Percentiles rank a stretch among this genome's conserved stretches.
Evolutionary conservation across 305 asterid genomes (phyloP).

Genomic region (Caryopteris hybrid): DNA sequence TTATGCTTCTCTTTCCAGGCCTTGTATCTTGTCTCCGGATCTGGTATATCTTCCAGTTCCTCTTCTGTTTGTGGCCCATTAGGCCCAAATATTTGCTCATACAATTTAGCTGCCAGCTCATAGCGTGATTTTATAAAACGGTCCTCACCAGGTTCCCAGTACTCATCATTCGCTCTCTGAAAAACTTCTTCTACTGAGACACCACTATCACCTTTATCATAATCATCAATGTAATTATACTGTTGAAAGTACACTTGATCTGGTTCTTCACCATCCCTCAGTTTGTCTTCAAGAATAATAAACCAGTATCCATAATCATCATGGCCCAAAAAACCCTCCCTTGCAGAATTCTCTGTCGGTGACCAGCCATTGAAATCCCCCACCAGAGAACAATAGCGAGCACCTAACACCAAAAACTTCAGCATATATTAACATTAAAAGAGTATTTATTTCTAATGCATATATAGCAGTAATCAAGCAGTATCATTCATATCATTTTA

Average conservation of each 20-base stretch:
- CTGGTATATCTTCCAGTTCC: constrained; percentile 80
- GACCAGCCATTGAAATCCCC: constrained; percentile 96
- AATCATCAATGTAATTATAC: constrained; percentile 77
- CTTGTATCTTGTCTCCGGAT: constrained; percentile 79
- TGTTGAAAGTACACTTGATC: constrained; percentile 88
- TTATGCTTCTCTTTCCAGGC: constrained; percentile 94
- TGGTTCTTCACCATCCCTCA: constrained; percentile 86
- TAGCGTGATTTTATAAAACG: constrained; percentile 65
- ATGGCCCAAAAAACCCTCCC: constrained; percentile 89
- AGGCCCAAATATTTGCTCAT: constrained; percentile 96
- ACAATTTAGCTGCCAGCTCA: constrained; percentile 78
- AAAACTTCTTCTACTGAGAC: constrained; percentile 68
- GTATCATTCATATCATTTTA: not conserved
- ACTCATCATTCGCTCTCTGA: constrained; percentile 78
- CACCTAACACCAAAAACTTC: constrained; percentile 56
- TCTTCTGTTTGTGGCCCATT: constrained; percentile 98
- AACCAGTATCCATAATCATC: constrained; percentile 99
- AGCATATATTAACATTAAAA: constrained; percentile 21
- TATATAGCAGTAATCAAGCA: not conserved
- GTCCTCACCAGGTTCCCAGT: constrained; percentile 99
- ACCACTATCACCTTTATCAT: constrained; percentile 93
- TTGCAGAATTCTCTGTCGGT: constrained; percentile 80
- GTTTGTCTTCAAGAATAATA: constrained; percentile 83
- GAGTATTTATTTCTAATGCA: not conserved
- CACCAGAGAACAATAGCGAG: constrained; percentile 90